Evolutionary conservation across 768 basidiomycete genomes (phyloP), one percentile per base, ranked within the genome.

Genomic region (Termitomyces sp.): DNA sequence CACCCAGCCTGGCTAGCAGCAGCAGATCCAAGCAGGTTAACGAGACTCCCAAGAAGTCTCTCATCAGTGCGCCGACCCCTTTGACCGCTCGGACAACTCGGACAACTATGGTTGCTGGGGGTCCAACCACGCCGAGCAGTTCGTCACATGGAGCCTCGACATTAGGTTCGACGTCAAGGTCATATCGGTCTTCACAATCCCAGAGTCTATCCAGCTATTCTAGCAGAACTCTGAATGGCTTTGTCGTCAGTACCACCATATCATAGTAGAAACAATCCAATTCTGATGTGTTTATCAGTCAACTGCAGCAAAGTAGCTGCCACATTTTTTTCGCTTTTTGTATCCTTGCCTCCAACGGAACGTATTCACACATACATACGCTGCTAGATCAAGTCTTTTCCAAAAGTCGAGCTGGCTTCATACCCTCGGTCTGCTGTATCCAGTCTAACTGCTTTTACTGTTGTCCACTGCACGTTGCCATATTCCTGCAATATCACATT

Each of bases 51-150:
- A 94, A 92, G 78, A 93, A 94, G 74, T 90, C 90, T 5, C 80
- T 90, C 66, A 94, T 94, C 62, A 87, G 92, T 65, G 92, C 90
- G 13, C 92, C 92, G 7, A 92, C 92, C 3, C 91, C 92, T 1
- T 77, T 94, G 54, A 88, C 92, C 20, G 90, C 92, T 58, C 87
- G 92, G 49, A 79, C 81, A 13, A 76, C 83, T 5, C 82, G 88
- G 59, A 82, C 81, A 35, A 74, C 76, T 16, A 72, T 76, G 20
- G 60, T 68, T 22, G 79, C 77, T 56, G 80, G 80, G 33, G 75
- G 69, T 16, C 77, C 83, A 45, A 79, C 79, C 50, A 89, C 88
- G 3, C 87, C 88, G 13, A 81, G 75, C 67, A 77, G 67, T 49
- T 74, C 72, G 47, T 74, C 80, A 20, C 84, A 87, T 65, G 64